A percentile compares a stretch with the other conserved stretches of the same genome.
Conservation (phyloP, 371 early-diverging fungal species). For the Funneliformis caledonium region DNA sequence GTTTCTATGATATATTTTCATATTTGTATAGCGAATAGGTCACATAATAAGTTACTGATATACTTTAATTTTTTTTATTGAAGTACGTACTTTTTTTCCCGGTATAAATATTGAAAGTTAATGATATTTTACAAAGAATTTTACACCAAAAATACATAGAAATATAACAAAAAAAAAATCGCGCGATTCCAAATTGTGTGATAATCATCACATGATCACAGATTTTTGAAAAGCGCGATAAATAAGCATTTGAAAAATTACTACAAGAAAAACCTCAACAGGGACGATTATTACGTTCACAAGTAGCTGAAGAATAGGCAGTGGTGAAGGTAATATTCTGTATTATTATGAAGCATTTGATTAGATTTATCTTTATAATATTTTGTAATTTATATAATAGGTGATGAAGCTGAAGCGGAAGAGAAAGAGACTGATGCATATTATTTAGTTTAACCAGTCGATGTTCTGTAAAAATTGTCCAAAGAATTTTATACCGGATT, state of each 20-base stretch:
- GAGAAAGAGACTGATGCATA: constrained; percentile 72
- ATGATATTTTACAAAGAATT: no score
- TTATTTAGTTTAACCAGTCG: constrained; percentile 89
- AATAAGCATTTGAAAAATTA: constrained; percentile 73
- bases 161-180: no score
- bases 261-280: constrained; percentile 71
- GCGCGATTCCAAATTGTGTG: no score
- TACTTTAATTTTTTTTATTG: no score
- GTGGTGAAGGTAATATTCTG: constrained; percentile 46
- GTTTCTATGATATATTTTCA: no score
- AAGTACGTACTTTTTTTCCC: no score
- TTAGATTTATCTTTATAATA: background rate
- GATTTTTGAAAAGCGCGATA: no score
- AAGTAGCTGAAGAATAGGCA: constrained; percentile 63
- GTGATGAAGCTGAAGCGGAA: constrained; percentile 55
- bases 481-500: constrained; percentile 76
- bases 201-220: no score
- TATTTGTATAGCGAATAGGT: no score
- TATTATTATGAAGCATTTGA: background rate
- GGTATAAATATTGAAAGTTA: no score
- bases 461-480: constrained; percentile 84
- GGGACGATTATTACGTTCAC: constrained; percentile 77
- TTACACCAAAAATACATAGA: no score
- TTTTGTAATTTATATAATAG: constrained; percentile 16
- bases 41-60: no score